Base-by-base conservation (phyloP, 163 green algal species). In the Chlamydomonas reinhardtii region DNA sequence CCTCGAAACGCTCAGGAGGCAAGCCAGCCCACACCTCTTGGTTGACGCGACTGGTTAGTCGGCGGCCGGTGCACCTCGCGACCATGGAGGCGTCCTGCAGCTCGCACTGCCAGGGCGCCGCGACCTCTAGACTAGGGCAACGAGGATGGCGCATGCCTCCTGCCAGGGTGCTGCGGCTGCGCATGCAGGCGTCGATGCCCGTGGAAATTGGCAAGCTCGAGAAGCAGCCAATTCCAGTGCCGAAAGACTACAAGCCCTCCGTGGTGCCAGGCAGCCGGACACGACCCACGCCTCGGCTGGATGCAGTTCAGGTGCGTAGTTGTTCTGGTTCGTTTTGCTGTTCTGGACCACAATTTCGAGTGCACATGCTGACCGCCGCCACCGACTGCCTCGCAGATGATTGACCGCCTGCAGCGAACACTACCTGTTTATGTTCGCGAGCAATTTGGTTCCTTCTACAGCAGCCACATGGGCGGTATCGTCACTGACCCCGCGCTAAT, bases 401-500 rank as follows among this genome's bases (percentile, higher is more conserved):
- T 89, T 2, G 76, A 89, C 24, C 82, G 89, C 6, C 43, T 92
- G n/a, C 20, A 61, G 17, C 85, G 43, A 6, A 65, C 75, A 4
- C 61, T 92, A 12, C 61, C 85, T 65, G 37, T 3, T 2, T 69
- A 74, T 19, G 77, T 64, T 6, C 27, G 4, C 2, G 37, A 87
- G 24, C 61, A 91, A 56, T 94, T 92, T 76, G 78, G 79, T 0
- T 87, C 96, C 19, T 98, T 99, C 83, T 99, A 96, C 91, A 96
- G 92, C 52, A 95, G 86, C 64, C 93, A 96, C 76, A 81, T 97
- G 24, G 93, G 94, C 43, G 96, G 95, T 79, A 97, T 98, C 32
- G 89, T 95, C 0, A 97, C 92, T 4, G 93, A 99, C 62, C 95
- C 97, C 0, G 94, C 91, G 2, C 84, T 96, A 34, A 98, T 99